Conservation (phyloP, 495 filamentous ascomycete genomes). For the Neurospora cerealis region DNA sequence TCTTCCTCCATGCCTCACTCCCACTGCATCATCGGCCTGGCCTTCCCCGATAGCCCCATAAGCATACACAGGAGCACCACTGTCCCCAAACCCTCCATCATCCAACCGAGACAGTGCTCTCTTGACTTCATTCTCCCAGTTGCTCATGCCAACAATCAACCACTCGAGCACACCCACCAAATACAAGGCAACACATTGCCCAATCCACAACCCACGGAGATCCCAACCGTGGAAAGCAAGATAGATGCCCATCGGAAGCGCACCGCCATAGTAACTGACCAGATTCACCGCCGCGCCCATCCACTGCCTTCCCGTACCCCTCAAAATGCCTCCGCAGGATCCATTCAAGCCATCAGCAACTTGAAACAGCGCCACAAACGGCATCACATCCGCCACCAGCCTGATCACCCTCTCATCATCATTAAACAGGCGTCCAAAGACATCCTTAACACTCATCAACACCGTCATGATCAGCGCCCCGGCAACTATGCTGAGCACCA, state of each 20-base stretch:
- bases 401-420: conserved; percentile 62
- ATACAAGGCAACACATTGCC: conserved; percentile 83
- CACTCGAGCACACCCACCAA: conserved; percentile 73
- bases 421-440: conserved; percentile 80
- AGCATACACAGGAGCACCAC: not conserved
- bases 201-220: conserved; percentile 73
- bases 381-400: conserved; percentile 74
- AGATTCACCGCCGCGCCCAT: conserved; percentile 82
- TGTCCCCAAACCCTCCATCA: conserved; percentile 23
- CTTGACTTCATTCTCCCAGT: conserved; percentile 69
- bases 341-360: conserved; percentile 86
- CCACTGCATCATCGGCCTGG: conserved; percentile 2
- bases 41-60: conserved; percentile 1
- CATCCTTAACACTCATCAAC: conserved; percentile 62
- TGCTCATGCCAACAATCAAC: conserved; percentile 65
- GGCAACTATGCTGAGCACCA: conserved; percentile 59
- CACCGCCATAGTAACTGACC: conserved; percentile 80
- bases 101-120: conserved; percentile 75
- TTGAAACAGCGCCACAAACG: conserved; percentile 83
- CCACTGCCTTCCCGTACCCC: conserved; percentile 86
- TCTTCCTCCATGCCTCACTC: not conserved
- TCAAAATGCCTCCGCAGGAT: conserved; percentile 69
- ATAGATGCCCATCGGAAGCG: conserved; percentile 74
- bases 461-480: conserved; percentile 60
- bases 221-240: conserved; percentile 89